Base-by-base conservation (phyloP, 352 stramenopile genomes). In the Saprolegnia diclina region DNA sequence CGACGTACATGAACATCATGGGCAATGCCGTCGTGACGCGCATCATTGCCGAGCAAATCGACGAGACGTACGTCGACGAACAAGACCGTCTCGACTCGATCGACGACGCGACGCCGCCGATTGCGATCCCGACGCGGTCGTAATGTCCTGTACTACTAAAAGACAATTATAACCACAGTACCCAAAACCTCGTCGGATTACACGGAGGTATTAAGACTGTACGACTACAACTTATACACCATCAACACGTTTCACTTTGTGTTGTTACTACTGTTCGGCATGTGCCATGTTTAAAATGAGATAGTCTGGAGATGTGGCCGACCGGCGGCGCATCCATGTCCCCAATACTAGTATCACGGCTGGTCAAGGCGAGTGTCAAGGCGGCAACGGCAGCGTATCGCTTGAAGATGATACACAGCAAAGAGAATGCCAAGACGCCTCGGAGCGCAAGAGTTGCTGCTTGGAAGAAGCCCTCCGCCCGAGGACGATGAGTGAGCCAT, bases 1-100 rank as follows among this genome's bases (percentile, higher is more conserved):
- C 89, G 9, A 92, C 85, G 4, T 66, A 90, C 37, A 83, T 78
- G 72, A 94, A 94, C 69, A 77, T 94, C 40, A 86, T 87, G 64
- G 76, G 78, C 32, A 81, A 90, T 72, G 82, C 83, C 18, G 86
- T 94, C 76, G 71, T 91, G 52, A 83, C 74, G 22, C 82, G 81
- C 37, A 82, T 94, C 56, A 74, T 94, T 61, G 81, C 82, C 57
- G 79, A 90, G 29, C 82, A 93, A 56, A 65, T 86, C 44, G 77
- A 83, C 65, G 74, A 80, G 42, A 76, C 63, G 4, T 75, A 80
- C 26, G 67, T 79, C 46, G 38, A 54, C 52, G 69, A 57, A 24
- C 53, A 61, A 42, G 53, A 61, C 26, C 53, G 53, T 13, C 53
- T 61, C 22, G 32, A 61, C 53, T 40, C 32, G 53, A 26, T 48